Evolutionary conservation across 768 basidiomycete species (phyloP).

Genomic region (Hygrophorus pudorinus): DNA sequence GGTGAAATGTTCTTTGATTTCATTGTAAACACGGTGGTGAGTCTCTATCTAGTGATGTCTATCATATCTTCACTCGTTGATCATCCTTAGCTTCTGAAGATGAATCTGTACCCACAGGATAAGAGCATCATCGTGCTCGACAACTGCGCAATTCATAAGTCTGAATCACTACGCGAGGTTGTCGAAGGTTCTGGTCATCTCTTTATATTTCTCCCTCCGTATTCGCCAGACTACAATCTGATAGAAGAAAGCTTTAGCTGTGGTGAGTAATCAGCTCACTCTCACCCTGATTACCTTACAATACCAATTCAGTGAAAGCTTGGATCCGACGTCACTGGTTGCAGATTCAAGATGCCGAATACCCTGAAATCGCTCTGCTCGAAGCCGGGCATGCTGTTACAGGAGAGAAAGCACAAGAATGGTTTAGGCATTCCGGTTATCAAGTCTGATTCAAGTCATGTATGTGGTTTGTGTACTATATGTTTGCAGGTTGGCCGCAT

Average conservation of each 20-base stretch:
- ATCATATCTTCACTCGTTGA: neutral
- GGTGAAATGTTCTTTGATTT: constrained; percentile 10
- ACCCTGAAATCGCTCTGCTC: constrained; percentile 5
- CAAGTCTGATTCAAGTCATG: neutral
- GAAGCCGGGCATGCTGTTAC: neutral
- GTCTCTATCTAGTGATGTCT: neutral
- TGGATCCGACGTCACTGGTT: constrained; percentile 6
- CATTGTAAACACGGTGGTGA: constrained; percentile 7
- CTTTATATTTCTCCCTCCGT: neutral
- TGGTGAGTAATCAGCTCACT: neutral
- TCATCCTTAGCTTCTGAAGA: constrained; percentile 1
- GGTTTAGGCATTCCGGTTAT: constrained; percentile 1
- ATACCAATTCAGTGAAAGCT: constrained; percentile 1
- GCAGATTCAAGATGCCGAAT: constrained; percentile 5
- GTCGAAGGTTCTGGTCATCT: constrained; percentile 6
- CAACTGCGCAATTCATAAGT: constrained; percentile 1
- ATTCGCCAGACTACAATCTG: neutral
- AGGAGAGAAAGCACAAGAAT: neutral
- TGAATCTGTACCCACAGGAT: constrained; percentile 3
- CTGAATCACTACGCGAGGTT: constrained; percentile 1
- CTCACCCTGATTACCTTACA: neutral
- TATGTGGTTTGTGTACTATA: neutral
- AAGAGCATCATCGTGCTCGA: constrained; percentile 1
- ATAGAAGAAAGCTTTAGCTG: no score
- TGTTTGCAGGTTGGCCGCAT: neutral